These are phyloP conservation scores for Myriosclerotinia scirpicola DNA, from an alignment of 2,329 filamentous ascomycete species.

Conservation along the genomic window DNA sequence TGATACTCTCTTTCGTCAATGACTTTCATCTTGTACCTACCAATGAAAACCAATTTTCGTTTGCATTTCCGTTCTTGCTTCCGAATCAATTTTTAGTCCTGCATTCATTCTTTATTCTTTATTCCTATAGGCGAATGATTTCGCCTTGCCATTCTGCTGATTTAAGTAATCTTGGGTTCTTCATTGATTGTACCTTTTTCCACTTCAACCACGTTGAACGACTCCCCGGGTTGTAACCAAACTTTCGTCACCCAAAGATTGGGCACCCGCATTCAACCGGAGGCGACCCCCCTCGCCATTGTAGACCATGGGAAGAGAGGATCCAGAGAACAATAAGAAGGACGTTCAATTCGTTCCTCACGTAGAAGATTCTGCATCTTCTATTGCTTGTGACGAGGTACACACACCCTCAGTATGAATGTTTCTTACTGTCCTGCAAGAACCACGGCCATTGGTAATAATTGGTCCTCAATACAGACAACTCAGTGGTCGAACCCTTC, in stretches of 20 bases:
- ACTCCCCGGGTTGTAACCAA: constrained; percentile 15
- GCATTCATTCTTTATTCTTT: constrained; percentile 12
- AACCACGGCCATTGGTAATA: constrained; percentile 26
- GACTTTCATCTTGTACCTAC: constrained; percentile 15
- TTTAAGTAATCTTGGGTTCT: constrained; percentile 16
- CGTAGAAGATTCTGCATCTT: constrained; percentile 25
- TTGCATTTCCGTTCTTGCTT: constrained; percentile 4
- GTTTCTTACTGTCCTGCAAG: constrained; percentile 39
- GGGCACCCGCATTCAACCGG: constrained; percentile 39
- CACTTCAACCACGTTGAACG: constrained; percentile 15
- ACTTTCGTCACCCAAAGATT: constrained; percentile 25
- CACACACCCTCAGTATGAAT: constrained; percentile 35
- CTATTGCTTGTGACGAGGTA: constrained; percentile 31
- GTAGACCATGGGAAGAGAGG: constrained; percentile 18
- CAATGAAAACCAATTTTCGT: constrained; percentile 15
- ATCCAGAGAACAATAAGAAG: constrained; percentile 34
- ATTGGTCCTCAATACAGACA: constrained; percentile 30
- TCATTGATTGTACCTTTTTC: constrained; percentile 6
- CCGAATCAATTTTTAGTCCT: constrained; percentile 11
- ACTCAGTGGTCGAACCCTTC: constrained; percentile 22
- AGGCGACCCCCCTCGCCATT: constrained; percentile 24
- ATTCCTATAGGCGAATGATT: constrained; percentile 16
- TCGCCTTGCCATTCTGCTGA: constrained; percentile 7
- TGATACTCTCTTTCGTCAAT: constrained; percentile 6
- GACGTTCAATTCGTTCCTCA: constrained; percentile 28